These are phyloP conservation scores for Metschnikowia anglica DNA, from an alignment of 805 yeast species.

Conservation along the genomic window DNA sequence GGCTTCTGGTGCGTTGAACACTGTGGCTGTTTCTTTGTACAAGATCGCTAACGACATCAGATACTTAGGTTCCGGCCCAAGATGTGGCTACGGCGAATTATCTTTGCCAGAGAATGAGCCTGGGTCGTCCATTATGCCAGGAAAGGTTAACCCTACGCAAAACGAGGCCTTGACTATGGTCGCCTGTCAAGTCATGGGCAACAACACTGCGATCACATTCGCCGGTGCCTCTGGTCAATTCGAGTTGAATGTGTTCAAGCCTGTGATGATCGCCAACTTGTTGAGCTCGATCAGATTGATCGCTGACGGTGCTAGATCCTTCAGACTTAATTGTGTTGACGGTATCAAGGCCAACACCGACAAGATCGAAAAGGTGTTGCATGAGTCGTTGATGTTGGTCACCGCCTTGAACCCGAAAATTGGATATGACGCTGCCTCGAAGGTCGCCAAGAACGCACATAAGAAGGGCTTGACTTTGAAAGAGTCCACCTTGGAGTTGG, in stretches of 20 bases:
- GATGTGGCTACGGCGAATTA: constrained; percentile 98
- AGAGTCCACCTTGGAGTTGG: constrained; percentile 90
- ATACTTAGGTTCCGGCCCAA: constrained; percentile 97
- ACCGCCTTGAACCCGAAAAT: constrained; percentile 98
- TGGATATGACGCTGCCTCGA: constrained; percentile 96
- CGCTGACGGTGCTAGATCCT: constrained; percentile 86
- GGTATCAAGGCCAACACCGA: constrained; percentile 89
- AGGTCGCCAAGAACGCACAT: constrained; percentile 98
- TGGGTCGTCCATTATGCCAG: constrained; percentile 99
- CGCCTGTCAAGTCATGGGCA: constrained; percentile 96
- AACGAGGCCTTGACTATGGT: constrained; percentile 99
- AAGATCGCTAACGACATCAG: constrained; percentile 98
- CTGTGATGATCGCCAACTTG: constrained; percentile 89
- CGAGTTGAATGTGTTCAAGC: constrained; percentile 97
- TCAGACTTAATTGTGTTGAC: constrained; percentile 92
- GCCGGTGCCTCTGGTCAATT: constrained; percentile 99
- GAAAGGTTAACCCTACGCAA: constrained; percentile 99
- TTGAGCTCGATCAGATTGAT: constrained; percentile 82
- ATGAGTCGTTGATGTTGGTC: constrained; percentile 96
- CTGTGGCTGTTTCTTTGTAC: constrained; percentile 88
- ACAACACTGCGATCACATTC: constrained; percentile 90
- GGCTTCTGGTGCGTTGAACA: constrained; percentile 95
- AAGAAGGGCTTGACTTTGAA: constrained; percentile 95
- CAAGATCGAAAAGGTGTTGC: constrained; percentile 81
- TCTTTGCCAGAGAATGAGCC: constrained; percentile 97